Percentiles rank a stretch among this genome's conserved stretches.
Conservation (phyloP, 352 stramenopile genomes). For the Halophytophthora polymorphica region DNA sequence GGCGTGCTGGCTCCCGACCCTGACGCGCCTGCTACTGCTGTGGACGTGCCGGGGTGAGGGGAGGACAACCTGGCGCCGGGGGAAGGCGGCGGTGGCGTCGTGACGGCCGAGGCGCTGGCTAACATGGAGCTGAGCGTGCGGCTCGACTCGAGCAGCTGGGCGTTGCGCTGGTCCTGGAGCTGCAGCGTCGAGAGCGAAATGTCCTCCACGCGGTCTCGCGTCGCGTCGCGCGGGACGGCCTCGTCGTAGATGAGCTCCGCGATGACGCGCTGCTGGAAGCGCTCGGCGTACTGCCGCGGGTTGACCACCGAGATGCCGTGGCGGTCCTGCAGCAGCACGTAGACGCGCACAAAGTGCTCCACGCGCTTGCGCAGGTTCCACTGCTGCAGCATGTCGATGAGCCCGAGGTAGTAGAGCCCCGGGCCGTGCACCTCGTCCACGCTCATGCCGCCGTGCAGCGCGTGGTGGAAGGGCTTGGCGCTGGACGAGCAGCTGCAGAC, state of each 20-base stretch:
- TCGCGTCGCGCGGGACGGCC: conserved; percentile 8
- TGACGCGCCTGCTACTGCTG: no score
- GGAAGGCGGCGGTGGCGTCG: conserved; percentile 13
- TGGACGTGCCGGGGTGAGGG: conserved; percentile 8
- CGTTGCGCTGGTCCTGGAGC: conserved; percentile 40
- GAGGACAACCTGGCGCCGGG: conserved; percentile 14
- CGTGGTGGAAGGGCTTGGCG: conserved; percentile 53
- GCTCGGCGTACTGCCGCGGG: conserved; percentile 67
- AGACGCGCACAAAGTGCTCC: conserved; percentile 82
- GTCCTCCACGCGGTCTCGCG: conserved; percentile 27
- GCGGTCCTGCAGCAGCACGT: conserved; percentile 65
- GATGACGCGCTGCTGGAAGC: conserved; percentile 74
- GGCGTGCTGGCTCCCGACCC: no score
- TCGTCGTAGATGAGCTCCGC: conserved; percentile 72
- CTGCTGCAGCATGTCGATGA: conserved; percentile 95
- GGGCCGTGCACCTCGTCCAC: conserved; percentile 86
- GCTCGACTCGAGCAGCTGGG: conserved; percentile 40
- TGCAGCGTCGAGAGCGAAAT: conserved; percentile 36
- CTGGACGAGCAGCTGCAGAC: conserved; percentile 15
- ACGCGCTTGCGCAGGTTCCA: conserved; percentile 92
- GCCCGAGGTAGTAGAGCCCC: conserved; percentile 93
- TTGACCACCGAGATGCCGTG: conserved; percentile 74
- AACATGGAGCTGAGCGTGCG: conserved; percentile 49
- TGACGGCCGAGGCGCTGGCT: conserved; percentile 44
- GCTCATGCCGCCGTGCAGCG: conserved; percentile 56